phyloP scores from a whole-genome alignment of 768 basidiomycete genomes.

The Mycena amicta region DNA sequence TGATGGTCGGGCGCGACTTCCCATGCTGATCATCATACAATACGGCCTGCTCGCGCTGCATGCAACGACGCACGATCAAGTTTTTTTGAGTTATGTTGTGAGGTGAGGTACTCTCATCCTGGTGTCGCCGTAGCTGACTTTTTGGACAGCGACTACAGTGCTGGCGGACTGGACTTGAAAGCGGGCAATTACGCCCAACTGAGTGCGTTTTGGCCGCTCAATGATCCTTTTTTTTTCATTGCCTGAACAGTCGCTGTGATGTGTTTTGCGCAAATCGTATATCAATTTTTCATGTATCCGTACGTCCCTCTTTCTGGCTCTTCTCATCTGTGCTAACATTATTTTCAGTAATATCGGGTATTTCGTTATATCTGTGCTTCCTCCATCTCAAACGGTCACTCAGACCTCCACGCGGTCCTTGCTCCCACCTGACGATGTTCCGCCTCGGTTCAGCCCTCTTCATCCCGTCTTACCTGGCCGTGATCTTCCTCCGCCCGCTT shows the following conservation, averaged over 20 bases:
- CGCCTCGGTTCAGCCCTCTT: conserved; percentile 83
- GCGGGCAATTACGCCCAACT: conserved; percentile 92
- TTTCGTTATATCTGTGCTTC: too few relatives aligned
- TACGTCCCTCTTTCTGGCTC: too few relatives aligned
- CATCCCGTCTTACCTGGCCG: conserved; percentile 86
- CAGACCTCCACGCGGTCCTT: conserved; percentile 80
- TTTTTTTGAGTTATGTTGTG: conserved; percentile 90
- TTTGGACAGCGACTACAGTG: conserved; percentile 64
- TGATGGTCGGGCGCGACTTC: too few relatives aligned
- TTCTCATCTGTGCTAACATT: too few relatives aligned
- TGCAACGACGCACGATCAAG: conserved; percentile 86
- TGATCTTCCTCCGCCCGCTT: conserved; percentile 73
- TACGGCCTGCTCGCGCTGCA: conserved; percentile 92
- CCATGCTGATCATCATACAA: conserved; percentile 83
- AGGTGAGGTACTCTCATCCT: conserved; percentile 61
- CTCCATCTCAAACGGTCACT: too few relatives aligned
- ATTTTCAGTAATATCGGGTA: conserved; percentile 78
- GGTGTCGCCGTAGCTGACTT: not conserved
- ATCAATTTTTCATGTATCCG: conserved; percentile 90
- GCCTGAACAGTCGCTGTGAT: conserved; percentile 92
- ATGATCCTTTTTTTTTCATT: conserved; percentile 13
- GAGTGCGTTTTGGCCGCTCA: conserved; percentile 46
- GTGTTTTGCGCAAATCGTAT: conserved; percentile 90
- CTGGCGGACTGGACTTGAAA: conserved; percentile 87
- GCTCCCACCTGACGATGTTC: conserved; percentile 88